Evolutionary conservation across 202 grass and related monocot genomes (phyloP), one percentile per base, ranked within the genome.

Genomic region (Schoenoplectus tabernaemontani): DNA sequence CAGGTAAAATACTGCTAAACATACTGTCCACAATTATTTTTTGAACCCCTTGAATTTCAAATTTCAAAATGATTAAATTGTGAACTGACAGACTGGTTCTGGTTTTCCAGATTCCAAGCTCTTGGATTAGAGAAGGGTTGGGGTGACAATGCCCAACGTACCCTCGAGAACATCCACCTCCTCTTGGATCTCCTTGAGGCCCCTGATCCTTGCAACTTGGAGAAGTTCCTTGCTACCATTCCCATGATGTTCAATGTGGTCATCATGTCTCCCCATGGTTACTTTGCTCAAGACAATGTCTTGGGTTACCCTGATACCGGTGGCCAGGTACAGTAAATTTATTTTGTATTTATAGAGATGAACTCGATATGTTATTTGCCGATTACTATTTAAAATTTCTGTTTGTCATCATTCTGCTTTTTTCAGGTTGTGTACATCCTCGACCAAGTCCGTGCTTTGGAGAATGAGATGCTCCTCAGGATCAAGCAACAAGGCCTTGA

Each of bases 401-500:
- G 11, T 78, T 33, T 1, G 22, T 53, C 20, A 9, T 1, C 82
- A 43, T 67, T 84, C 3, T 48, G 24, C 7, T 44, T 12, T 69
- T 70, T 11, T 60, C 38, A 95, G 92, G 86, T 96, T 81, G 93
- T 96, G 62, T 96, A 96, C 67, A 96, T 96, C 78, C 83, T 96
- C 71, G 93, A 96, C 75, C 93, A 96, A 93, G 93, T 96, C 39
- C 88, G 90, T 20, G 93, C 93, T 82, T 79, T 96, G 84, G 93
- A 96, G 83, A 86, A 84, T 22, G 93, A 96, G 78, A 96, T 96
- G 93, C 93, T 96, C 79, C 84, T 93, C n/a, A 96, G 93, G 66
- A 96, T 96, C 67, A 96, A 96, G 88, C 93, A 96, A 17, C 93
- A 96, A 87, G 93, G 93, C 80, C 90, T 96, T 54, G 84, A 93